Conservation (phyloP, 108 stramenopile species). For the Aurantiochytrium sp. region DNA sequence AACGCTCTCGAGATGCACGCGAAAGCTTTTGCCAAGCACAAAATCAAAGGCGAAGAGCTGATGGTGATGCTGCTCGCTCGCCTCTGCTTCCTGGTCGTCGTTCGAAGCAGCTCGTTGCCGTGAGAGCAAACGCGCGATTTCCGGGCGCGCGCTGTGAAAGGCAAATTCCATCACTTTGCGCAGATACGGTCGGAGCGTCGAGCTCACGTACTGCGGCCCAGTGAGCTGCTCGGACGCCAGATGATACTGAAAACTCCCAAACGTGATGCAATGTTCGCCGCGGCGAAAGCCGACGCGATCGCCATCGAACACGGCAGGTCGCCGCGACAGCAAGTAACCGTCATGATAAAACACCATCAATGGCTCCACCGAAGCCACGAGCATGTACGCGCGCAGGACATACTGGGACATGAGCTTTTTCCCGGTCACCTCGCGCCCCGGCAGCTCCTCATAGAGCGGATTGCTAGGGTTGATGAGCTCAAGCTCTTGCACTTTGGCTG, state of each 20-base stretch:
- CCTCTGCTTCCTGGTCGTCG: neutral
- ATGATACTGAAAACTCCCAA: neutral
- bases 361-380: neutral
- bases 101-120: neutral
- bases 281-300: neutral
- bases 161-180: neutral
- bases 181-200: neutral
- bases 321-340: neutral
- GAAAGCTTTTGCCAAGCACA: neutral
- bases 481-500: neutral
- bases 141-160: neutral
- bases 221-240: conserved; percentile 2
- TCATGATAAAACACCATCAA: neutral
- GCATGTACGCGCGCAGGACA: neutral
- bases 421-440: neutral
- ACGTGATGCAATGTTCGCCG: neutral
- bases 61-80: neutral
- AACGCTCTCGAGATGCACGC: neutral
- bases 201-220: conserved; percentile 9
- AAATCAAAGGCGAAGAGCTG: conserved; percentile 1
- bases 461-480: neutral
- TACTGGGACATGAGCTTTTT: neutral
- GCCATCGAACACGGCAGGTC: neutral
- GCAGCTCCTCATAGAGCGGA: neutral
- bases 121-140: neutral